Conservation (phyloP, 768 basidiomycete genomes). For the Kwoniella pini region DNA sequence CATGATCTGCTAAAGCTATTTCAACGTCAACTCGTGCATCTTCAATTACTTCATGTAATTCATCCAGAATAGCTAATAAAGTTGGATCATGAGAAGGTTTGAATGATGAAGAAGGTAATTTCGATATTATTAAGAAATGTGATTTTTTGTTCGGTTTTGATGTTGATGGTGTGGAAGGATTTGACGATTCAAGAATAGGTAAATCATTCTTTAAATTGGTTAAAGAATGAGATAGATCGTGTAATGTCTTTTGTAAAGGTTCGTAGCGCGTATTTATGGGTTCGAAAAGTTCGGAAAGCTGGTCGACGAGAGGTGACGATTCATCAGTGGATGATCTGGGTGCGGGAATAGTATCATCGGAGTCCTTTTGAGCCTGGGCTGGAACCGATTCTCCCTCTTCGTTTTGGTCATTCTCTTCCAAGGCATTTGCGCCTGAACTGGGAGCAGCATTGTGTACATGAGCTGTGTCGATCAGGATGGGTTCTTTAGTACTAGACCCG, state of each 20-base stretch:
- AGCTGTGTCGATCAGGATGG: no score
- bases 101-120: slow-evolving; percentile 11
- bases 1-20: slow-evolving; percentile 52
- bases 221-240: slow-evolving; percentile 45
- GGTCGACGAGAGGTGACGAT: slow-evolving; percentile 11
- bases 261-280: slow-evolving; percentile 28
- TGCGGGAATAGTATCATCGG: neutral
- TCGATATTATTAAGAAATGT: slow-evolving; percentile 15
- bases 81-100: slow-evolving; percentile 24
- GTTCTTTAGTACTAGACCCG: no score
- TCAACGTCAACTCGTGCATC: slow-evolving; percentile 54
- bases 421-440: neutral
- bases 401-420: neutral
- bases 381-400: no score
- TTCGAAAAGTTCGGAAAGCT: slow-evolving; percentile 31
- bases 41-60: slow-evolving; percentile 52
- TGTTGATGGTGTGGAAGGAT: slow-evolving; percentile 12
- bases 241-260: slow-evolving; percentile 40
- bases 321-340: slow-evolving; percentile 10
- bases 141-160: slow-evolving; percentile 23
- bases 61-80: slow-evolving; percentile 43
- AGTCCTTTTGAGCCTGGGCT: no score
- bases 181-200: slow-evolving; percentile 14
- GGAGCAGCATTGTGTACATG: no score
- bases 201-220: slow-evolving; percentile 26